phyloP scores from a whole-genome alignment of 1,139 yeast genomes.

The Diutina sp. region DNA sequence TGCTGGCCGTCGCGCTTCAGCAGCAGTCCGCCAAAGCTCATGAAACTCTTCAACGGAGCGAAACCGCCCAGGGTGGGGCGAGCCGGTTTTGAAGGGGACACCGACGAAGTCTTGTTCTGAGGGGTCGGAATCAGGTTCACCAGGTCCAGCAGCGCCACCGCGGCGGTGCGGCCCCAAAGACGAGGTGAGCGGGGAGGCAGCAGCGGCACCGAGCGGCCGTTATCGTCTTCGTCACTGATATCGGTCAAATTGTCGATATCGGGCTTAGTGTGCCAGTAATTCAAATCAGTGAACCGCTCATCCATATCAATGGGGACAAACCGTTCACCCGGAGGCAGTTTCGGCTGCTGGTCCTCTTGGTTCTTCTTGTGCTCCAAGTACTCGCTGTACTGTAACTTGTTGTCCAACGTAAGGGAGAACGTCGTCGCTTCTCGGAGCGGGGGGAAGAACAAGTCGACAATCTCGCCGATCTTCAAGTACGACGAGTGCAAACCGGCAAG shows the following conservation, averaged over 20 bases:
- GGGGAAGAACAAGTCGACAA: conserved; percentile 96
- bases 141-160: conserved; percentile 6
- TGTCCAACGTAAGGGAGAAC: conserved; percentile 21
- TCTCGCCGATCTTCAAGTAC: conserved; percentile 80
- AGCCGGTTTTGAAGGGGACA: conserved; percentile 7
- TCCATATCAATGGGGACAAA: conserved; percentile 17
- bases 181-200: conserved; percentile 4
- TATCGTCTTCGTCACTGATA: conserved; percentile 15
- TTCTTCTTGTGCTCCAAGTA: conserved; percentile 14
- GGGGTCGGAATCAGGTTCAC: conserved; percentile 4
- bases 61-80: conserved; percentile 27
- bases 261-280: conserved; percentile 84
- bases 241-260: conserved; percentile 50
- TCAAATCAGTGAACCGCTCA: conserved; percentile 72
- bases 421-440: conserved; percentile 43
- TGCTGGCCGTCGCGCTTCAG: conserved; percentile 7
- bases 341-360: conserved; percentile 4
- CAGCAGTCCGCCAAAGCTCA: conserved; percentile 17
- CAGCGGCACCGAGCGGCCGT: conserved; percentile 1
- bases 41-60: conserved; percentile 30
- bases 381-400: conserved; percentile 23
- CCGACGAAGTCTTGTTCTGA: conserved; percentile 3
- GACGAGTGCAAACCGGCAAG: conserved; percentile 86
- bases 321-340: conserved; percentile 7
- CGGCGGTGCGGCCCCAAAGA: conserved; percentile 3